Base-by-base conservation (phyloP, 345 rosid genomes). In the Populus deltoides region DNA sequence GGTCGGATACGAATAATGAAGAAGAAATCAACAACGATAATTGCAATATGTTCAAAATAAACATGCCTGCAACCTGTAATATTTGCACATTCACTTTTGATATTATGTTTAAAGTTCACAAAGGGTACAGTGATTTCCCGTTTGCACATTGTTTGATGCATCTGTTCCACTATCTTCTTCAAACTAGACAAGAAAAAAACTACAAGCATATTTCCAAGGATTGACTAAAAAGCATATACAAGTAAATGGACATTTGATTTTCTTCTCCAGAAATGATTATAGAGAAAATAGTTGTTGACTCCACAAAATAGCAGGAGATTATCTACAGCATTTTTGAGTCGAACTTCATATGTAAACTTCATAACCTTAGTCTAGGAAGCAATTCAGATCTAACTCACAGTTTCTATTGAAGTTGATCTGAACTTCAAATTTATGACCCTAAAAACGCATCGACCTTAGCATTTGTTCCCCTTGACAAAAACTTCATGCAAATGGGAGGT, bases 401-500 rank as follows among this genome's bases (percentile, higher is more conserved):
- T n/a, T n/a, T n/a, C n/a, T n/a, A n/a, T n/a, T n/a, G n/a, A n/a
- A n/a, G n/a, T n/a, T n/a, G n/a, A n/a, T n/a, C n/a, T n/a, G n/a
- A n/a, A n/a, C n/a, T n/a, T n/a, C n/a, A n/a, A n/a, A n/a, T 59
- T n/a, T 59, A 59, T 59, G 29, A 59, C 16, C 68, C 68, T 8
- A 66, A 16, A 12, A 27, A 66, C 5, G 39, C 35, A 31, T 66
- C 68, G 16, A 66, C 68, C 68, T 66, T 31, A 1, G 38, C 11
- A 71, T 72, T 80, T 70, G 75, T 53, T 70, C 33, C 11, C 79
- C 75, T 70, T 49, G 67, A 18, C 17, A 82, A 55, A 82, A 86
- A 87, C 75, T 85, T 79, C 87, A 87, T 87, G 80, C 89, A 87
- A 2, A 85, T 82, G 15, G 89, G 89, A 31, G 86, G 89, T 25